These are phyloP conservation scores for Pyrenochaeta sp. DNA, from an alignment of 2,329 filamentous ascomycete genomes.

Conservation along the genomic window DNA sequence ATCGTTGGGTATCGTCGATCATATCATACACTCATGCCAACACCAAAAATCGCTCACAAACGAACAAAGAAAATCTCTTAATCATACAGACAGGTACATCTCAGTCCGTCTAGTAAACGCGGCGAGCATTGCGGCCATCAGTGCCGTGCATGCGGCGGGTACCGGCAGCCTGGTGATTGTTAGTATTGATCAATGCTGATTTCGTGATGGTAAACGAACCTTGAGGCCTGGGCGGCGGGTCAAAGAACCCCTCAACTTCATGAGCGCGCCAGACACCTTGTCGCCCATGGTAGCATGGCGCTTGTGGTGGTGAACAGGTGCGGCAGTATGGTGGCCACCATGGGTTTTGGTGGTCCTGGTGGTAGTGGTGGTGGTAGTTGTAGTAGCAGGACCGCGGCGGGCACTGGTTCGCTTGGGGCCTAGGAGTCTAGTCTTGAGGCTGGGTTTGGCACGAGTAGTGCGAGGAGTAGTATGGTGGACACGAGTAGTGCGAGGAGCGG, in stretches of 20 bases:
- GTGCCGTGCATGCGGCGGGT: conserved; percentile 78
- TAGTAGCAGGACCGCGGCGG: conserved; percentile 41
- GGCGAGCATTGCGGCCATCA: conserved; percentile 67
- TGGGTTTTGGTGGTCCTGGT: conserved; percentile 54
- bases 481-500: conserved; percentile 26
- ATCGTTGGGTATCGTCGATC: conserved; percentile 23
- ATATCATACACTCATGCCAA: conserved; percentile 19
- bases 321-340: conserved; percentile 47
- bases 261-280: conserved; percentile 78
- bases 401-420: conserved; percentile 52
- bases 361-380: conserved; percentile 49
- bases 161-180: conserved; percentile 68
- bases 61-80: conserved; percentile 4
- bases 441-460: conserved; percentile 52
- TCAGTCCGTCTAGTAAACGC: conserved; percentile 30
- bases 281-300: conserved; percentile 75
- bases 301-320: conserved; percentile 66
- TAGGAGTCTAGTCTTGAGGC: conserved; percentile 64
- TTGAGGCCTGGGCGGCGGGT: conserved; percentile 76
- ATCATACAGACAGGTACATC: neutral
- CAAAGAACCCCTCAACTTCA: conserved; percentile 75
- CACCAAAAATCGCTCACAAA: neutral
- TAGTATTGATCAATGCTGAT: neutral
- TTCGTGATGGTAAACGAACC: conserved; percentile 51
- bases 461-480: conserved; percentile 33